Conservation (phyloP, 2,329 filamentous ascomycete species). For the Daldinia sp. region DNA sequence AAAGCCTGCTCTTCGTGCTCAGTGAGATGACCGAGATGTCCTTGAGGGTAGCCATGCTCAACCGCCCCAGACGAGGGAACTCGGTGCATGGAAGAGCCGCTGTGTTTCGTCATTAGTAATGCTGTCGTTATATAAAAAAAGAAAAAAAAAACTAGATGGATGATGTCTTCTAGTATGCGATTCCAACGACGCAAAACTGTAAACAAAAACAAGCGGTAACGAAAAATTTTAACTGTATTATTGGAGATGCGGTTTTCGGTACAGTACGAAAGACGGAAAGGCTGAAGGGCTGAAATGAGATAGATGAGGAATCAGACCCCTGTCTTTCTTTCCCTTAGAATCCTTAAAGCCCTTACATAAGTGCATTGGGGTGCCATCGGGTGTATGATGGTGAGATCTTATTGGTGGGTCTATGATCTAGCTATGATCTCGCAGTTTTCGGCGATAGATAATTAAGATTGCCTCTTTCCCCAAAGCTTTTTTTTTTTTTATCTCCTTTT, state of each 20-base stretch:
- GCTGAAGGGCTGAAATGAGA: conserved; percentile 17
- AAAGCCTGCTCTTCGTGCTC: conserved; percentile 73
- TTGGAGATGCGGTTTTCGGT: neutral
- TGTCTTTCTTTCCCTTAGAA: too few species aligned
- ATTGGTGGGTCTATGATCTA: conserved; percentile 29
- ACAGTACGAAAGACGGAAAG: conserved; percentile 5
- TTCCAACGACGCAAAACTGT: neutral
- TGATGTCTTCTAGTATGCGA: neutral
- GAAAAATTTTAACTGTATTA: conserved; percentile 2
- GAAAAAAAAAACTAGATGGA: conserved; percentile 5
- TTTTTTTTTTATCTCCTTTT: neutral
- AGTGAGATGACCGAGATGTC: conserved; percentile 82
- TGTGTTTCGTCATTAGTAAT: conserved; percentile 36
- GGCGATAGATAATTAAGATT: conserved; percentile 15
- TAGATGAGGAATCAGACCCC: conserved; percentile 18
- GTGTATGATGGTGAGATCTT: conserved; percentile 3
- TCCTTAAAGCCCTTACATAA: conserved; percentile 23
- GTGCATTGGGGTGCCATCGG: too few species aligned
- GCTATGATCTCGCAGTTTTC: conserved; percentile 30
- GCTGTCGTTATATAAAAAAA: conserved; percentile 4
- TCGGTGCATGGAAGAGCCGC: conserved; percentile 40
- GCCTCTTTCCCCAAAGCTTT: conserved; percentile 3
- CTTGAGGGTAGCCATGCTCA: conserved; percentile 69
- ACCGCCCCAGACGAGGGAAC: conserved; percentile 46
- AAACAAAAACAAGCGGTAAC: conserved; percentile 15